Base-by-base conservation (phyloP, 306 rosid species). In the Trifolium fragiferum region DNA sequence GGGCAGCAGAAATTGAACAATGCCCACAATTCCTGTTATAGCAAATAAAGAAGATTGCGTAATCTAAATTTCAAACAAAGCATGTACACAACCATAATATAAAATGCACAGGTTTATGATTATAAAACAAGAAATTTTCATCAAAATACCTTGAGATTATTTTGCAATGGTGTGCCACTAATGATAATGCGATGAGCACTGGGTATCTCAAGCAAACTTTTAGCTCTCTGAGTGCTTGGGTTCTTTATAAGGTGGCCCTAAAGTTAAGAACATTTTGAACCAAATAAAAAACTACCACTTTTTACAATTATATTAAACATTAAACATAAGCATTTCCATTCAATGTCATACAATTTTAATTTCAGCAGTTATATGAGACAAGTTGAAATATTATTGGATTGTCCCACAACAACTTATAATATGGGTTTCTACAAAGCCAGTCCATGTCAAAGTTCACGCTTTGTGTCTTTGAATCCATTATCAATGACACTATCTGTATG, bases 211-310 rank as follows among this genome's bases (percentile, higher is more conserved):
- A 89, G 97, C 87, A 93, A 86, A 86, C 97, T 91, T 89, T 93
- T 89, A 82, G 97, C 97, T 60, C 98, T 88, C 76, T 93, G 98
- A 20, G 98, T 93, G 83, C 89, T 91, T 43, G 98, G 98, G 78
- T 93, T 93, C 83, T 93, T 93, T 85, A 93, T 82, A 66, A 93
- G 93, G 80, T 93, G 98, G 15, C 98, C 98, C 98, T 93, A 62
- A 65, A 80, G 41, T 73, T 58, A 53, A 53, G 30, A 53, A 53
- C 60, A 19, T 53, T 53, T 19, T 53, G 30, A 53, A 53, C 60
- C 60, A 53, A 53, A 53, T 53, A 53, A 53, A 53, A 50, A 19
- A 53, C 12, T 20, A 19, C 6, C 2, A 18, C 38, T 10, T 43
- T 53, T 10, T 25, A n/a, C 14, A 15, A 65, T 57, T 57, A 44